phyloP scores from a whole-genome alignment of 768 basidiomycete genomes.

The Scleroderma bovista region DNA sequence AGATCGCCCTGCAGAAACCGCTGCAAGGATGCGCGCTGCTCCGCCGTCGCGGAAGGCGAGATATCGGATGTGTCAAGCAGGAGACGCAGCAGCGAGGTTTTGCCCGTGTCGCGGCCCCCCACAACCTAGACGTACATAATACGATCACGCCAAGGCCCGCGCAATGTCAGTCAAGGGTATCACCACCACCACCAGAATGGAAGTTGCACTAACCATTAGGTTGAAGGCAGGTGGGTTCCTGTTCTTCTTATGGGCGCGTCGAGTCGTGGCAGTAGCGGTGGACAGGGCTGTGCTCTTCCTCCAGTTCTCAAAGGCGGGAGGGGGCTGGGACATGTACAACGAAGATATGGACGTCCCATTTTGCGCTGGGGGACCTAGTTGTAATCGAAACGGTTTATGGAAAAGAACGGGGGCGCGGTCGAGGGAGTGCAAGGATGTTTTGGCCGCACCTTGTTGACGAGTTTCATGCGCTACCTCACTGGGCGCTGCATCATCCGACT shows the following conservation, averaged over 20 bases:
- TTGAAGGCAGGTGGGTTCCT: conserved; percentile 77
- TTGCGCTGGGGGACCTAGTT: conserved; percentile 34
- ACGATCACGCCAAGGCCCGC: background rate
- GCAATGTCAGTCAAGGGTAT: conserved; percentile 6
- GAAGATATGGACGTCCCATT: conserved; percentile 57
- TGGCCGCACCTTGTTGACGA: conserved; percentile 61
- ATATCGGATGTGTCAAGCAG: conserved; percentile 82
- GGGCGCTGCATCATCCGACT: conserved; percentile 20
- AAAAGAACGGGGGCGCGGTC: conserved; percentile 59
- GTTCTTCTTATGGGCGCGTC: conserved; percentile 59
- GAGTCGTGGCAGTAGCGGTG: conserved; percentile 34
- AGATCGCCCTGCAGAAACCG: conserved; percentile 57
- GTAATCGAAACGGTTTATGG: conserved; percentile 72
- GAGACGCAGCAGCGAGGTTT: conserved; percentile 76
- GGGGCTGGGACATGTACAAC: conserved; percentile 60
- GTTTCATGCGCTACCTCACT: conserved; percentile 24
- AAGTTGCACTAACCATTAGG: conserved; percentile 57
- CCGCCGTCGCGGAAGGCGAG: conserved; percentile 68
- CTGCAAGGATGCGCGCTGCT: conserved; percentile 62
- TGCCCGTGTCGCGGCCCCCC: conserved; percentile 76
- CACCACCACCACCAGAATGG: background rate
- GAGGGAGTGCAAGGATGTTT: conserved; percentile 55
- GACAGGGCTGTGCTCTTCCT: conserved; percentile 36
- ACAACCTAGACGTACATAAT: too few species aligned
- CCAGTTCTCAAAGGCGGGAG: conserved; percentile 58